Conservation (phyloP, 1,284 basidiomycete species). For the Megacollybia platyphylla region DNA sequence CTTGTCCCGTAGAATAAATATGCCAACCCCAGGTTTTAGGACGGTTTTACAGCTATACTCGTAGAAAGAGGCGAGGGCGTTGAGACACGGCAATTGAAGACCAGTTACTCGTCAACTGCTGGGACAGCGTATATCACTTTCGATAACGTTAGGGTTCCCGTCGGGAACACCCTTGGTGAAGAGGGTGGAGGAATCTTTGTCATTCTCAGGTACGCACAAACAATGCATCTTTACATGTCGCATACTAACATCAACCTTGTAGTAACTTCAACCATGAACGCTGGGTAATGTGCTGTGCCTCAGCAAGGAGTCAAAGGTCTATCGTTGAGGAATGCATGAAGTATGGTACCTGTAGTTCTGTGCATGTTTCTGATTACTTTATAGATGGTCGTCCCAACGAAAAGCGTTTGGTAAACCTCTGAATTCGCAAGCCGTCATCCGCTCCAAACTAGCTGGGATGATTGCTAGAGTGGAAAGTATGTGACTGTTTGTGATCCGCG, state of each 20-base stretch:
- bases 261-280: slow-evolving; percentile 69
- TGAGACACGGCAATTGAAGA: slow-evolving; percentile 79
- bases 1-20: not conserved
- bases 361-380: not conserved
- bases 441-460: slow-evolving; percentile 77
- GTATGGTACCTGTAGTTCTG: slow-evolving; percentile 19
- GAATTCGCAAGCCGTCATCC: slow-evolving; percentile 72
- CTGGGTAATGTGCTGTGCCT: slow-evolving; percentile 62
- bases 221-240: not conserved
- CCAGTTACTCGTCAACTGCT: slow-evolving; percentile 64
- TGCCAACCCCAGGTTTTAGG: slow-evolving; percentile 18
- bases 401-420: slow-evolving; percentile 84
- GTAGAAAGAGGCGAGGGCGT: slow-evolving; percentile 69
- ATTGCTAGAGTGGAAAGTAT: slow-evolving; percentile 65
- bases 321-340: slow-evolving; percentile 63
- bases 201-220: slow-evolving; percentile 39
- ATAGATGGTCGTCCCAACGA: slow-evolving; percentile 64
- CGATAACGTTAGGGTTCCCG: slow-evolving; percentile 77
- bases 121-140: slow-evolving; percentile 84
- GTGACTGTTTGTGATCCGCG: not conserved
- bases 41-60: slow-evolving; percentile 77
- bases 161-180: slow-evolving; percentile 77
- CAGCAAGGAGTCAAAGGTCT: slow-evolving; percentile 35
- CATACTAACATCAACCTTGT: not conserved
- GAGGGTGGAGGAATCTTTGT: slow-evolving; percentile 78